Conservation (phyloP, 1,284 basidiomycete genomes). For the Pascua guehoae region DNA sequence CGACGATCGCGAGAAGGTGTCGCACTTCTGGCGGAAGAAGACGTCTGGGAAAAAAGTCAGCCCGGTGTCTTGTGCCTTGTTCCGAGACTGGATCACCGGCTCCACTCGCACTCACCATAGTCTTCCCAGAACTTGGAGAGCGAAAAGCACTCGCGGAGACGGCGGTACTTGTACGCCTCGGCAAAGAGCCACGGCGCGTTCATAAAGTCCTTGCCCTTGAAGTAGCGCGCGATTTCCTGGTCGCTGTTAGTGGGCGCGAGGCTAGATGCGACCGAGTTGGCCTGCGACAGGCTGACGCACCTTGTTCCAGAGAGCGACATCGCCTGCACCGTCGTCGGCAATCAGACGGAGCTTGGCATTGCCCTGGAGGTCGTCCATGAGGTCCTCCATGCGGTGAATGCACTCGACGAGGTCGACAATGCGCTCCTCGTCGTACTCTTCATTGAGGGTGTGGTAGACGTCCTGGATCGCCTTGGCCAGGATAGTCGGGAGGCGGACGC, state of each 20-base stretch:
- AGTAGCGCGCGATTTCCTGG: slow-evolving; percentile 79
- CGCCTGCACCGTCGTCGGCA: slow-evolving; percentile 87
- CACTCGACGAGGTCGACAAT: slow-evolving; percentile 82
- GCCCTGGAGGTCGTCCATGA: slow-evolving; percentile 75
- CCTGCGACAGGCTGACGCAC: slow-evolving; percentile 35
- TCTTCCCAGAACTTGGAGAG: slow-evolving; percentile 85
- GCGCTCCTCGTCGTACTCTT: slow-evolving; percentile 74
- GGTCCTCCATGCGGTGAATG: slow-evolving; percentile 77
- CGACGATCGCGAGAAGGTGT: slow-evolving; percentile 88
- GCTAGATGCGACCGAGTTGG: background rate
- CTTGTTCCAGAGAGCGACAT: slow-evolving; percentile 96
- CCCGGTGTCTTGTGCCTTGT: slow-evolving; percentile 42
- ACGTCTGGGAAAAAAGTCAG: slow-evolving; percentile 37
- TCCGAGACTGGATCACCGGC: background rate
- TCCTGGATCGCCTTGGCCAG: slow-evolving; percentile 96
- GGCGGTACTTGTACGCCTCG: slow-evolving; percentile 96
- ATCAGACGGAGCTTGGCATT: slow-evolving; percentile 80
- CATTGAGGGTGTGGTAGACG: slow-evolving; percentile 82
- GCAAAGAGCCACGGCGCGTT: slow-evolving; percentile 92
- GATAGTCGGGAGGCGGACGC: slow-evolving; percentile 88
- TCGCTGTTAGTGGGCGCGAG: background rate
- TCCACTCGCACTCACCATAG: slow-evolving; percentile 57
- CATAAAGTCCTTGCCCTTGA: slow-evolving; percentile 96
- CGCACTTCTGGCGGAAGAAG: slow-evolving; percentile 91
- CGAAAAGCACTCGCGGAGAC: slow-evolving; percentile 92